Base-by-base conservation (phyloP, 2,329 filamentous ascomycete genomes). In the Colletotrichum plurivorum region DNA sequence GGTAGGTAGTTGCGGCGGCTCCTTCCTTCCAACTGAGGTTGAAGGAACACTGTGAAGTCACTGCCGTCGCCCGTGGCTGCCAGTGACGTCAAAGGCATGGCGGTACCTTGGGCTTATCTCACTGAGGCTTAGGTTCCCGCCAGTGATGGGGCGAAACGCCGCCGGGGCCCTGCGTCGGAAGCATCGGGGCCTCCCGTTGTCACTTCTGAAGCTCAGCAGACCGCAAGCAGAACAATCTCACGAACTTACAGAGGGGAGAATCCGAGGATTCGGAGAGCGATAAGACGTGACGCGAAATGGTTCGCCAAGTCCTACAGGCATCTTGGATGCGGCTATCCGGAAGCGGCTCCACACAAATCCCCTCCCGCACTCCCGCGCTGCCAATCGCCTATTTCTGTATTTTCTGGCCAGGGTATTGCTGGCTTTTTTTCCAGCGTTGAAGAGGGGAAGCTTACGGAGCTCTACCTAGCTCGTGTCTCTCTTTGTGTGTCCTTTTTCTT, bases 291-390 rank as follows among this genome's bases (percentile, higher is more conserved):
- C 15, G 45, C 12, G 18, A 39, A 25, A 39, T 48, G 22, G 31
- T 36, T 36, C 31, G 65, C 60, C 65, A 68, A 68, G 61, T 45
- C 41, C 7, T 20, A 27, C 8, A 20, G 25, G 58, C 63, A 65
- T 58, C 65, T 55, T 64, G 48, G 60, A 20, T 13, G 49, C 66
- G 66, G 65, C 60, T 58, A 48, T 55, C 65, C 65, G 65, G 61
- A 65, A 53, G 39, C 60, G 65, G 65, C 48, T 68, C 66, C 66
- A 68, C 66, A 27, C 18, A 60, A 54, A 53, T 39, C 45, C 13
- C 55, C 63, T 55, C 31, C 31, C 31, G 8, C 22, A 25, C 8
- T 36, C 31, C 31, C 31, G 31, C 31, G 31, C 31, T 55, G 25
- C 63, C 63, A 43, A 43, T 43, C 41, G 41, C 41, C 39, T 43